A percentile compares a stretch with the other conserved stretches of the same genome.
These are phyloP conservation scores for Acer saccharum DNA, from an alignment of 345 rosid genomes.

Conservation along the genomic window DNA sequence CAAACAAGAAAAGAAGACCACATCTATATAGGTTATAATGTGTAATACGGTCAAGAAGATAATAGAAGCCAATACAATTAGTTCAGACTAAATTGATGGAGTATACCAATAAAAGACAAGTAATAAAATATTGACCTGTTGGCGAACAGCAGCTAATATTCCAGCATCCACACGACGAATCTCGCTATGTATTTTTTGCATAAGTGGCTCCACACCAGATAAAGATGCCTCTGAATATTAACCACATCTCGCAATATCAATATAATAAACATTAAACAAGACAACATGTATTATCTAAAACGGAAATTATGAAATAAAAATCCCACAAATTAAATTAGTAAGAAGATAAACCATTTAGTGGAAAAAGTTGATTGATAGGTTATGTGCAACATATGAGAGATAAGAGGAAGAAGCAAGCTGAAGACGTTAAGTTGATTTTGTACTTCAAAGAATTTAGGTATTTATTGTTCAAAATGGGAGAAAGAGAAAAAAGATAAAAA, in stretches of 20 bases:
- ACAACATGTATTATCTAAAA: slow-evolving; percentile 11
- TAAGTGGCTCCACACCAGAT: slow-evolving; percentile 95
- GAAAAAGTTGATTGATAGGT: neutral
- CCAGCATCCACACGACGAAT: slow-evolving; percentile 92
- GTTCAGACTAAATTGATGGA: neutral
- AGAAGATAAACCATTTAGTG: neutral
- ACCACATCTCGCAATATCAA: slow-evolving; percentile 15
- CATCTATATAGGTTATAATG: no score
- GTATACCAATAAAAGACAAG: neutral
- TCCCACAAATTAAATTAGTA: neutral
- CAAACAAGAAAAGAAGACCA: neutral
- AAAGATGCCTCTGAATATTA: slow-evolving; percentile 82
- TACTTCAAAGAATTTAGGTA: no score
- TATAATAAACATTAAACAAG: slow-evolving; percentile 3
- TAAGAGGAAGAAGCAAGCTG: neutral
- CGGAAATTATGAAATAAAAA: slow-evolving; percentile 3
- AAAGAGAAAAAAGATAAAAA: no score
- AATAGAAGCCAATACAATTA: no score
- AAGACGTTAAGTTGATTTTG: no score
- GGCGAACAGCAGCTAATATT: slow-evolving; percentile 95
- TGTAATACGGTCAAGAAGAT: no score
- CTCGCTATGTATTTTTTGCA: slow-evolving; percentile 96
- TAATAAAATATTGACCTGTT: slow-evolving; percentile 62
- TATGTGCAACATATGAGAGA: neutral
- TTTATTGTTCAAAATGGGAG: no score